Conservation (phyloP, 345 rosid species). For the Clausena lansium region DNA sequence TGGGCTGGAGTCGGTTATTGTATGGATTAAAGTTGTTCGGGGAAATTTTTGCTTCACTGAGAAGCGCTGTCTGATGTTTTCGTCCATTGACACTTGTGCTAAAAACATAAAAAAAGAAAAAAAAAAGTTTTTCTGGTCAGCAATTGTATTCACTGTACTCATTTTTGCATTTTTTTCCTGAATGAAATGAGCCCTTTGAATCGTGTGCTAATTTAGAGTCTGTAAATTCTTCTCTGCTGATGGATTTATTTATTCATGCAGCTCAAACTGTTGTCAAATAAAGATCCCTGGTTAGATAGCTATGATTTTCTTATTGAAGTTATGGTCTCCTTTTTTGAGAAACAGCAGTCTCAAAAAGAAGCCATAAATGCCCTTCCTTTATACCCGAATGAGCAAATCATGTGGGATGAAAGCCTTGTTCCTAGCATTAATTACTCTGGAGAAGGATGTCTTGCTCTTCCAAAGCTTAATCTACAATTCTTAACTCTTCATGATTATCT, state of each 20-base stretch:
- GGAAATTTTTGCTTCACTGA: background rate
- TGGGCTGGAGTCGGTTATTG: background rate
- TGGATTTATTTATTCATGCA: slow-evolving; percentile 28
- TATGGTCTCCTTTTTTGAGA: slow-evolving; percentile 89
- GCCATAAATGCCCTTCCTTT: slow-evolving; percentile 98
- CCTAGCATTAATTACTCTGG: slow-evolving; percentile 99
- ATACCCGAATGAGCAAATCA: slow-evolving; percentile 97
- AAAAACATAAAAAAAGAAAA: background rate
- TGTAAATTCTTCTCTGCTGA: background rate
- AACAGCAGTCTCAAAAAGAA: slow-evolving; percentile 94
- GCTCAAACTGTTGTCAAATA: slow-evolving; percentile 82
- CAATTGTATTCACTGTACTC: background rate
- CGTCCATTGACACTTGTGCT: background rate
- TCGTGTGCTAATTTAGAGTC: background rate
- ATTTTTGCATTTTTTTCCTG: background rate
- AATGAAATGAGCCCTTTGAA: background rate
- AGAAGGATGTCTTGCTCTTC: slow-evolving; percentile 99
- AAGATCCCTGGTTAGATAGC: slow-evolving; percentile 89
- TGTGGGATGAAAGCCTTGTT: slow-evolving; percentile 99
- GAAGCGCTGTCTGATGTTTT: background rate
- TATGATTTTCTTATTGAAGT: slow-evolving; percentile 89
- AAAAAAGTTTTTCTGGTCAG: background rate
- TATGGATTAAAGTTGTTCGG: background rate
- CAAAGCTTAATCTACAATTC: slow-evolving; percentile 95
- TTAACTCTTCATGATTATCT: slow-evolving; percentile 97